Evolutionary conservation across 2,329 filamentous ascomycete species (phyloP).

Genomic region (Aspergillus pseudotamarii): DNA sequence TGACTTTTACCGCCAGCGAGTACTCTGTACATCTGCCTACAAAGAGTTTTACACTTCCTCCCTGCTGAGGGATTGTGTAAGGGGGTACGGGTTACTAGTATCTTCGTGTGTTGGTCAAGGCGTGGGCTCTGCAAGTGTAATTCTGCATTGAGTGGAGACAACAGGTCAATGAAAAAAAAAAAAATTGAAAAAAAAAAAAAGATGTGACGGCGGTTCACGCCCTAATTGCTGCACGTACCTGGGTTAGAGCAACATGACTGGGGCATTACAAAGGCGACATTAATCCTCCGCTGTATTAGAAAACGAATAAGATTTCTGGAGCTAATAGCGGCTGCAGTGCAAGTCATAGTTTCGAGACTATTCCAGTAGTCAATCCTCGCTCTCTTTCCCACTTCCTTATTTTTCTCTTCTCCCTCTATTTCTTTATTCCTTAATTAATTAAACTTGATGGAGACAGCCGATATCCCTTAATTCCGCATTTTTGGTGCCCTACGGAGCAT

Average conservation of each 20-base stretch:
- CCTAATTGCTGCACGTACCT: slow-evolving; percentile 33
- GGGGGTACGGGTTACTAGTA: slow-evolving; percentile 13
- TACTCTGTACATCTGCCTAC: background rate
- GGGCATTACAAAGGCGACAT: slow-evolving; percentile 12
- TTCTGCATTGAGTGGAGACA: slow-evolving; percentile 33
- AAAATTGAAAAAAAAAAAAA: slow-evolving; percentile 27
- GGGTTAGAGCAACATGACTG: slow-evolving; percentile 14
- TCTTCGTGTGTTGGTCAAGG: slow-evolving; percentile 32
- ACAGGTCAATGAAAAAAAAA: slow-evolving; percentile 27
- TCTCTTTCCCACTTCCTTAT: background rate
- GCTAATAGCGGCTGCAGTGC: slow-evolving; percentile 21
- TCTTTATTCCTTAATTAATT: background rate
- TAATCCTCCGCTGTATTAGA: slow-evolving; percentile 5
- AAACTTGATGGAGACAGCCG: background rate
- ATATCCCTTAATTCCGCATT: background rate
- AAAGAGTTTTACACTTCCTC: background rate
- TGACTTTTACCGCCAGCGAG: background rate
- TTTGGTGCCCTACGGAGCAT: slow-evolving; percentile 3
- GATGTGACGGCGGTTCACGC: slow-evolving; percentile 38
- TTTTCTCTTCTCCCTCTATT: background rate
- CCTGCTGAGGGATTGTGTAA: slow-evolving; percentile 14
- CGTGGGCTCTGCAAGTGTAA: slow-evolving; percentile 39
- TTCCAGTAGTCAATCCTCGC: background rate
- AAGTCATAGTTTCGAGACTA: slow-evolving; percentile 14
- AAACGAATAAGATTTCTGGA: slow-evolving; percentile 17